Base-by-base conservation (phyloP, 495 filamentous ascomycete genomes). In the Hapsidospora chrysogenum region DNA sequence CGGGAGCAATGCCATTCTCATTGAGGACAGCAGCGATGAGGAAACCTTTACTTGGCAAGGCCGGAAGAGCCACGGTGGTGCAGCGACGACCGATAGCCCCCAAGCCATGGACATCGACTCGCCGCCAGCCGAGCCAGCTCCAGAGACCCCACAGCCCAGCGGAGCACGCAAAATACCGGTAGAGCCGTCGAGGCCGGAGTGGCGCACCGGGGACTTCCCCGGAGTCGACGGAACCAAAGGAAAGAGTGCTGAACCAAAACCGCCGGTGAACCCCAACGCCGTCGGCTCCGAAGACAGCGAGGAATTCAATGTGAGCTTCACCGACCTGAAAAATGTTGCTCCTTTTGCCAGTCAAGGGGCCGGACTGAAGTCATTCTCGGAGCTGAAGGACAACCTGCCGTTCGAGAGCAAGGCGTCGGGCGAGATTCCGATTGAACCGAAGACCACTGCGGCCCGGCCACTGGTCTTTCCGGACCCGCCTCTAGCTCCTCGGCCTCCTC, bases 321-420 rank as follows among this genome's bases (percentile, higher is more conserved):
- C 67, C 1, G 72, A 80, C 18, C 65, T 92, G 4, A 59, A 62
- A 8, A 72, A 77, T 19, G 66, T 77, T 5, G 72, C 71, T 22
- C 84, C 84, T 0, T 73, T 87, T 27, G 57, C 58, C 2, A 56
- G 55, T 21, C 17, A 65, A 9, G 23, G 23, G 6, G 61, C 53
- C 17, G 70, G 74, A 10, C 71, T 87, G 4, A 54, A 62, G 14
- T 72, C 74, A 23, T 63, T 92, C 21, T 61, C 64, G 15, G 80
- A 82, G 41, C 53, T 94, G 23, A 63, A 61, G 17, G 57, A 66
- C 5, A 74, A 61, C 2, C 68, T 93, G 1, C 84, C 84, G 0
- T 89, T 87, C 50, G 55, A 74, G 38, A 85, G 79, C 28, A 57
- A 63, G 19, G 49, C 83, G 1, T 64, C 75, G 3, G 40, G 53